Percentiles rank a stretch among this genome's conserved stretches.
Evolutionary conservation across 306 rosid species (phyloP).

Genomic region (Cicer cuneatum): DNA sequence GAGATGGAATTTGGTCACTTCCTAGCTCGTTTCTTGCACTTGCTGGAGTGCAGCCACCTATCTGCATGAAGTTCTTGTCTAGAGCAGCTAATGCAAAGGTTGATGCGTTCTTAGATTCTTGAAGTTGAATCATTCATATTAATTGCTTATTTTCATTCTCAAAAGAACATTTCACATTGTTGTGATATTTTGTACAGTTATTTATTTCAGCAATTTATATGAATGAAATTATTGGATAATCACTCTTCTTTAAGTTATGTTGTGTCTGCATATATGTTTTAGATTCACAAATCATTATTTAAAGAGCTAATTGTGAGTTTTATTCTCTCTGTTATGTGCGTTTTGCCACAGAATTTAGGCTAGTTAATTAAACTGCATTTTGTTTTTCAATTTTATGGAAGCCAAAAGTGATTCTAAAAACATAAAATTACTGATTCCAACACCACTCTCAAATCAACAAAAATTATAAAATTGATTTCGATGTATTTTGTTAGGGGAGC

Average conservation of each 20-base stretch:
- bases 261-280: not conserved
- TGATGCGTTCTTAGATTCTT: constrained; percentile 46
- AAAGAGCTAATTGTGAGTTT: not conserved
- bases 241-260: not conserved
- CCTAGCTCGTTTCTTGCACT: constrained; percentile 59
- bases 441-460: no score
- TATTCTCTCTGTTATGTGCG: no score
- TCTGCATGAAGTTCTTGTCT: constrained; percentile 62
- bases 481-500: no score
- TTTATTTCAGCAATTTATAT: not conserved
- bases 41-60: constrained; percentile 54
- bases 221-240: not conserved
- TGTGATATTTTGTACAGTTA: not conserved
- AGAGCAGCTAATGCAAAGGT: constrained; percentile 47
- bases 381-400: no score
- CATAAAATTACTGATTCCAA: no score
- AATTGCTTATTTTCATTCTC: not conserved
- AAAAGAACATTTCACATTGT: not conserved
- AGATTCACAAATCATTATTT: not conserved
- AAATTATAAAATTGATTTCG: no score
- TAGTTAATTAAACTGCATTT: not conserved
- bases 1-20: constrained; percentile 65
- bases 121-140: constrained; percentile 2
- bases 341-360: no score
- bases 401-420: no score